Conservation (phyloP, 2,329 filamentous ascomycete species). For the Microascus cirrosus region DNA sequence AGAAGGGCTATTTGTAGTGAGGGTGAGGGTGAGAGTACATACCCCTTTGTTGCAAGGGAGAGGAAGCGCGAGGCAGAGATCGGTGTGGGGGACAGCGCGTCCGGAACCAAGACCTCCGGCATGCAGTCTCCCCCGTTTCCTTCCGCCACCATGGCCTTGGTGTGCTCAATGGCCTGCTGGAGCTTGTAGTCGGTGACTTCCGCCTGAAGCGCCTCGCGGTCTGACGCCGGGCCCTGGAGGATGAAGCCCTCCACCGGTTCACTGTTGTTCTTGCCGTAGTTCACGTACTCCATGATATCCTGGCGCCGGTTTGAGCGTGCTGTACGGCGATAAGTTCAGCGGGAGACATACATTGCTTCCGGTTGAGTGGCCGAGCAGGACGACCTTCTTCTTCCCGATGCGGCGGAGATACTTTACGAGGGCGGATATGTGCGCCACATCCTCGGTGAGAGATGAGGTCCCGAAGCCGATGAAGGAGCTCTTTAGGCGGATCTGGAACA, state of each 20-base stretch:
- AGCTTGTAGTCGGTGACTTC: slow-evolving; percentile 21
- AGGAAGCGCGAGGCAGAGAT: slow-evolving; percentile 42
- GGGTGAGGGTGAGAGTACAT: slow-evolving; percentile 13
- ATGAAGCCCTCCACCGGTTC: slow-evolving; percentile 63
- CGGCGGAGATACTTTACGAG: slow-evolving; percentile 42
- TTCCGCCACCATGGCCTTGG: slow-evolving; percentile 41
- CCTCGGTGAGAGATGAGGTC: slow-evolving; percentile 34
- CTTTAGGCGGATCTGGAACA: slow-evolving; percentile 45
- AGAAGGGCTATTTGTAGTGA: neutral
- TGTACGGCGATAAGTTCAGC: neutral
- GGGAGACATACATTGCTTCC: slow-evolving; percentile 36
- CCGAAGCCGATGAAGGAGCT: slow-evolving; percentile 44
- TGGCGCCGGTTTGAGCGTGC: slow-evolving; percentile 12
- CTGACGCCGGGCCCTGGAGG: slow-evolving; percentile 69
- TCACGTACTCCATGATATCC: slow-evolving; percentile 46
- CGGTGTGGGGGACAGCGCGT: slow-evolving; percentile 24
- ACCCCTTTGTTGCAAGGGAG: slow-evolving; percentile 39
- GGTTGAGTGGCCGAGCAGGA: slow-evolving; percentile 48
- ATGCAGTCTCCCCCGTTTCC: slow-evolving; percentile 46
- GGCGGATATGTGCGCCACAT: slow-evolving; percentile 41
- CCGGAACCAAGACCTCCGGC: slow-evolving; percentile 29
- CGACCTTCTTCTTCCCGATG: slow-evolving; percentile 37
- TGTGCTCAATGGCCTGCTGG: slow-evolving; percentile 32
- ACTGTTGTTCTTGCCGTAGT: slow-evolving; percentile 22
- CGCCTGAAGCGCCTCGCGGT: slow-evolving; percentile 51